phyloP scores from a whole-genome alignment of 352 stramenopile genomes.

The Phytopythium aichiense region DNA sequence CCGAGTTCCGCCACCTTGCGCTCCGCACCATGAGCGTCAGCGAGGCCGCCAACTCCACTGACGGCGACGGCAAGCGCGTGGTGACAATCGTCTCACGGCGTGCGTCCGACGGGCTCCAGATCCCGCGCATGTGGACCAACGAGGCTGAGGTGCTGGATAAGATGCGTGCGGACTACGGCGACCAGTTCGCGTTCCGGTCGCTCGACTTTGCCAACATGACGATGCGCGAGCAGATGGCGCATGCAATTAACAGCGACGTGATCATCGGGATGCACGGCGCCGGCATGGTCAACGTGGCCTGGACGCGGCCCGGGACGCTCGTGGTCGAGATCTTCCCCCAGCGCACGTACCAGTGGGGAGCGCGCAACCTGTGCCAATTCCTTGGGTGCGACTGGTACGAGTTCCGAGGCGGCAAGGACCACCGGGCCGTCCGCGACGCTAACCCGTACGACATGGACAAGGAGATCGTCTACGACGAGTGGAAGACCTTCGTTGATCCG shows the following conservation, averaged over 20 bases:
- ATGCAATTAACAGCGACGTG: slow-evolving; percentile 67
- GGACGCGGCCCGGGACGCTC: slow-evolving; percentile 27
- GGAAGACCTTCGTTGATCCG: slow-evolving; percentile 51
- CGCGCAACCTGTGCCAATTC: slow-evolving; percentile 77
- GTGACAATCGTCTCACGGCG: slow-evolving; percentile 41
- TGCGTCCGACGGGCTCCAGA: slow-evolving; percentile 33
- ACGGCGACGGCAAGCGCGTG: neutral
- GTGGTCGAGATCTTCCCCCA: slow-evolving; percentile 54
- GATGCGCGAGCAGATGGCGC: slow-evolving; percentile 56
- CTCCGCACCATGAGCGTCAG: neutral
- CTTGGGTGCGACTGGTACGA: slow-evolving; percentile 61
- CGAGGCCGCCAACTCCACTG: neutral
- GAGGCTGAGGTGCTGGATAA: slow-evolving; percentile 42
- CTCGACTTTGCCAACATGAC: slow-evolving; percentile 63
- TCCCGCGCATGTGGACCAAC: slow-evolving; percentile 66
- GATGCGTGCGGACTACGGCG: slow-evolving; percentile 40
- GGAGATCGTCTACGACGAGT: slow-evolving; percentile 45
- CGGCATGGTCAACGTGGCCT: slow-evolving; percentile 73
- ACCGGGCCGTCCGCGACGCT: slow-evolving; percentile 10
- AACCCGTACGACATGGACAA: slow-evolving; percentile 53
- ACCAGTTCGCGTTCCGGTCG: slow-evolving; percentile 34
- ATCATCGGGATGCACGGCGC: slow-evolving; percentile 82
- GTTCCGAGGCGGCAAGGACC: slow-evolving; percentile 41
- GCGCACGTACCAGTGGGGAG: slow-evolving; percentile 43
- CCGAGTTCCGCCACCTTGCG: slow-evolving; percentile 3